Base-by-base conservation (phyloP, 2,329 filamentous ascomycete genomes). In the Diaporthe sp. region DNA sequence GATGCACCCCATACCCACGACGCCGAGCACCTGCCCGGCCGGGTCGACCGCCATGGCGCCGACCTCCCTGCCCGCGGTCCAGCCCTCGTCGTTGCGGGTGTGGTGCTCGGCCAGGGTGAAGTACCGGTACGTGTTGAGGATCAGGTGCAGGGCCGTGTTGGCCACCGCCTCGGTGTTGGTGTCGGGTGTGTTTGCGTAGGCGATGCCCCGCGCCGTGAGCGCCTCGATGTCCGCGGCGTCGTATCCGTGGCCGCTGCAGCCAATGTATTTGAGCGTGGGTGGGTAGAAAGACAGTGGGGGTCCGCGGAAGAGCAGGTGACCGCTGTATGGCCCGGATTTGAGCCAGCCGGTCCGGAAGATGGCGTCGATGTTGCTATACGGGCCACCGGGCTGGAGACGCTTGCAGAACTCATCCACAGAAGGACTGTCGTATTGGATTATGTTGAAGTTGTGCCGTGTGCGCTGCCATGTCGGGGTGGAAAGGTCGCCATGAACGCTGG, bases 1-100 rank as follows among this genome's bases (percentile, higher is more conserved):
- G 55, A 84, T 83, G 55, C 82, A 80, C 10, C 83, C 83, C 70
- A 84, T 79, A 3, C 83, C 83, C 28, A 84, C 79, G 42, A 84
- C 79, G n/a, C 80, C 83, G 2, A 83, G 77, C 3, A 78, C 77
- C 68, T 78, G 78, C 28, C 80, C 80, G 42, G 74, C 69, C 10
- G 82, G 82, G 42, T 81, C 79, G 37, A 78, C 77, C 53, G 77
- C 80, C 70, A 70, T 69, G 28, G 65, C 65, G 39, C 78, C 79
- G 75, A 79, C 74, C 61, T 42, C 76, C 28, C 76, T 75, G 75
- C 73, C 77, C 34, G 31, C 59, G 67, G 15, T 55, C 77, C 76
- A 79, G 62, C 62, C 62, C 7, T 65, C 46, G 34, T 80, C 79
- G 31, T 73, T 67, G 8, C 75, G 65, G 4, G 79, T 68, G 75